Conservation (phyloP, 2,329 filamentous ascomycete species). For the Calonectria naviculata region DNA sequence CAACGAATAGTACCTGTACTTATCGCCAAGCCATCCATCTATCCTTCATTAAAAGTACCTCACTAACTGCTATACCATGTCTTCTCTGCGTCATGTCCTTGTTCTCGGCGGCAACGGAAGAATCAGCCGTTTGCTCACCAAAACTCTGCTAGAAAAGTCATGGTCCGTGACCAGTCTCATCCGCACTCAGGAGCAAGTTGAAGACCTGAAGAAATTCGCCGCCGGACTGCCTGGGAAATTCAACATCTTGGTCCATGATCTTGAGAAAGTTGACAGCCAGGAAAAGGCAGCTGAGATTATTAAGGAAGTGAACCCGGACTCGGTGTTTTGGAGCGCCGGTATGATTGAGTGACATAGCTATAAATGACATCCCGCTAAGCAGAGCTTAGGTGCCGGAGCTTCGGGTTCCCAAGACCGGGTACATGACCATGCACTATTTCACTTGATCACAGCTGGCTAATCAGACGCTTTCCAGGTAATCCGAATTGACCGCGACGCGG, state of each 20-base stretch:
- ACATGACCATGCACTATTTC: not conserved
- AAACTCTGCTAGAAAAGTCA: slow-evolving; percentile 73
- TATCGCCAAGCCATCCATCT: not conserved
- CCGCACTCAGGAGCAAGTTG: slow-evolving; percentile 72
- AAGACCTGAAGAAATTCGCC: slow-evolving; percentile 68
- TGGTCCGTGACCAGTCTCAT: slow-evolving; percentile 82
- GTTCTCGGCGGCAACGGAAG: slow-evolving; percentile 83
- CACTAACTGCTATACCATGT: slow-evolving; percentile 21
- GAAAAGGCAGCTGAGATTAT: slow-evolving; percentile 66
- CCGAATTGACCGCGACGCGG: slow-evolving; percentile 40
- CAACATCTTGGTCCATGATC: slow-evolving; percentile 71
- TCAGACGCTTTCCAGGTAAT: slow-evolving; percentile 32
- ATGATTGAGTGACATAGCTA: not conserved
- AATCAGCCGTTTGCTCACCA: slow-evolving; percentile 76
- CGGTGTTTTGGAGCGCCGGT: slow-evolving; percentile 72
- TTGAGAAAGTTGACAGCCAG: slow-evolving; percentile 73
- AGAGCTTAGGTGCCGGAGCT: slow-evolving; percentile 30
- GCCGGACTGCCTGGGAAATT: slow-evolving; percentile 67
- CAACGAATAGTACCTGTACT: not conserved
- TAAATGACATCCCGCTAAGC: not conserved
- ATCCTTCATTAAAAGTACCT: not conserved
- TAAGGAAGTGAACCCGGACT: slow-evolving; percentile 66
- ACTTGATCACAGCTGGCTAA: not conserved
- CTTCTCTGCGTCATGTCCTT: slow-evolving; percentile 60
- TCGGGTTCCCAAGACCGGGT: slow-evolving; percentile 54